Conservation (phyloP, 2,329 filamentous ascomycete genomes). For the Lasiodiplodia theobromae region DNA sequence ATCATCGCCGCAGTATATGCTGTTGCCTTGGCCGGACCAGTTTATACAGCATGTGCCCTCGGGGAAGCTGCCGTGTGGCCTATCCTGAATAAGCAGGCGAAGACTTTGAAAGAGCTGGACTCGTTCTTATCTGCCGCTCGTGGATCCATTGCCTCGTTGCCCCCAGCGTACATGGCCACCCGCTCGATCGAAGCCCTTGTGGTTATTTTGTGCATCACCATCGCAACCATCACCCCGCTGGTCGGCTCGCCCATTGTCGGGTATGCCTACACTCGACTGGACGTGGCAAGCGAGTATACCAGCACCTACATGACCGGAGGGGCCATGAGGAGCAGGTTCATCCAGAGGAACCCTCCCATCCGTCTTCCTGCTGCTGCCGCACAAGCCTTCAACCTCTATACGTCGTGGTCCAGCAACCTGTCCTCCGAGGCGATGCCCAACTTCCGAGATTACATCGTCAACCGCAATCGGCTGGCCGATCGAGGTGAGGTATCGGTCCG, state of each 20-base stretch:
- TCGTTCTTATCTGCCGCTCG: constrained; percentile 18
- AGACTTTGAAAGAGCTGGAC: constrained; percentile 14
- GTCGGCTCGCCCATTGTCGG: constrained; percentile 18
- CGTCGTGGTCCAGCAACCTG: constrained; percentile 17
- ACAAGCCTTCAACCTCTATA: constrained; percentile 14
- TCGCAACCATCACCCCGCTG: constrained; percentile 18
- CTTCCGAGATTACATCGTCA: constrained; percentile 17
- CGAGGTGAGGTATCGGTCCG: constrained; percentile 14
- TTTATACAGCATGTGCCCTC: constrained; percentile 28
- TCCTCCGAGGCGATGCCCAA: constrained; percentile 19
- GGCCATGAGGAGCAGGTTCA: constrained; percentile 4
- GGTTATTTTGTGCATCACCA: constrained; percentile 16
- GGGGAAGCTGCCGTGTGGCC: constrained; percentile 32
- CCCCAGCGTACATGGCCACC: neutral
- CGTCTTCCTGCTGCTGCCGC: neutral
- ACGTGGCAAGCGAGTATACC: neutral
- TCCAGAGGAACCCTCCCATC: constrained; percentile 14
- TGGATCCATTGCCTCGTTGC: constrained; percentile 22
- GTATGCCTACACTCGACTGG: constrained; percentile 15
- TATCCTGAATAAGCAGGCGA: constrained; percentile 25
- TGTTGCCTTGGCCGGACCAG: constrained; percentile 28
- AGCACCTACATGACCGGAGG: constrained; percentile 16
- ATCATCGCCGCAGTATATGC: constrained; percentile 28
- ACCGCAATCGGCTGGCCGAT: neutral
- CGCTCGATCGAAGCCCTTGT: constrained; percentile 15